phyloP scores from a whole-genome alignment of 345 rosid species.

The Citrus trifoliata region DNA sequence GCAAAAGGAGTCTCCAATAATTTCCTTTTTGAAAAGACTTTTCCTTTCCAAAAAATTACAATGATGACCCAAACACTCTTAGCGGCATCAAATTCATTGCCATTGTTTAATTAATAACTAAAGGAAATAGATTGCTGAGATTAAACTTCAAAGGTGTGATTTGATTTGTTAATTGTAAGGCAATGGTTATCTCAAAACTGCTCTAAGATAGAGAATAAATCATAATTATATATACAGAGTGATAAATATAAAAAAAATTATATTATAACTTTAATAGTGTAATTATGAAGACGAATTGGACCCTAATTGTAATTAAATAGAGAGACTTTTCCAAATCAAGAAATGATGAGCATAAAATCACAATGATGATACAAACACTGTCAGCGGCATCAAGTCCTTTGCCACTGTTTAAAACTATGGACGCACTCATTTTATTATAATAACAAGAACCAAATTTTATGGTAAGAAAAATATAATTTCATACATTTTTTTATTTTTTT shows the following conservation, averaged over 20 bases:
- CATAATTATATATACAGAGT: rapidly evolving
- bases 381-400: no score
- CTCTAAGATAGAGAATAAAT: rapidly evolving
- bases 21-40: not conserved
- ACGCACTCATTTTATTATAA: no score
- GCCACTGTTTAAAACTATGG: no score
- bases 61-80: constrained; percentile 13
- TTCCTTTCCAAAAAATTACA: not conserved
- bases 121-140: not conserved
- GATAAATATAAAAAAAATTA: no score
- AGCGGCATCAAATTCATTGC: not conserved
- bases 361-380: no score
- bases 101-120: not conserved
- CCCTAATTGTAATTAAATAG: not conserved
- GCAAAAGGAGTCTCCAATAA: not conserved
- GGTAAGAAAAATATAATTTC: no score
- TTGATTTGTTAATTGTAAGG: not conserved
- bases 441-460: no score
- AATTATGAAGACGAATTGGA: rapidly evolving
- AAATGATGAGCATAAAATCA: not conserved
- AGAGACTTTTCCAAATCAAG: not conserved
- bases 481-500: no score
- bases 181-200: rapidly evolving
- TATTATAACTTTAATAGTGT: rapidly evolving
- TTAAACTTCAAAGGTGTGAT: not conserved